Evolutionary conservation across 768 basidiomycete genomes (phyloP).

Genomic region (Podaxis pistillaris): DNA sequence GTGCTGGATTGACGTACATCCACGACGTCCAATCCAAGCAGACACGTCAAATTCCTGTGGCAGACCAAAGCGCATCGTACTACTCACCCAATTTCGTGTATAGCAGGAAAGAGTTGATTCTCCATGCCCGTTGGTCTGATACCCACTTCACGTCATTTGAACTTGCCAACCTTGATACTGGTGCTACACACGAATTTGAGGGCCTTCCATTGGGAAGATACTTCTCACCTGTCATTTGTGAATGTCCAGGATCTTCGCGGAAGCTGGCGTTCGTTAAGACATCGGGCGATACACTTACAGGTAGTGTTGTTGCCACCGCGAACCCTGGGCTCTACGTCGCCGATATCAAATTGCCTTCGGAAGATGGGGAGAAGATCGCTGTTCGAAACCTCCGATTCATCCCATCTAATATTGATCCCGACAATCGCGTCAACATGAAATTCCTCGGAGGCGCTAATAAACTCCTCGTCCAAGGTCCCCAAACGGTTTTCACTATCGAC

Average conservation of each 20-base stretch:
- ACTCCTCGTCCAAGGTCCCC: constrained; percentile 59
- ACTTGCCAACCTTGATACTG: constrained; percentile 50
- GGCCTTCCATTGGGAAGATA: constrained; percentile 68
- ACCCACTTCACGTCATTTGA: constrained; percentile 62
- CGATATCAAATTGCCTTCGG: constrained; percentile 48
- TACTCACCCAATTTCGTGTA: constrained; percentile 70
- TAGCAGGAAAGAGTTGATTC: constrained; percentile 44
- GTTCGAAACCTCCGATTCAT: constrained; percentile 51
- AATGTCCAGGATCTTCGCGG: constrained; percentile 38
- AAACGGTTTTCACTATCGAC: constrained; percentile 31
- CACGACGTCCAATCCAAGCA: constrained; percentile 37
- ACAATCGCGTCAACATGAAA: constrained; percentile 45
- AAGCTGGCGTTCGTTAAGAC: constrained; percentile 65
- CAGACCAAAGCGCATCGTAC: constrained; percentile 48
- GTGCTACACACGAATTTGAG: constrained; percentile 43
- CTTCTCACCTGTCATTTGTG: constrained; percentile 55
- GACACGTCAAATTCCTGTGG: constrained; percentile 43
- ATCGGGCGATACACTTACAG: constrained; percentile 57
- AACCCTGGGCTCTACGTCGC: constrained; percentile 64
- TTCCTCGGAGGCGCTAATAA: constrained; percentile 55
- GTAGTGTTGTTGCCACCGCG: constrained; percentile 64
- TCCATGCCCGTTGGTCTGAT: constrained; percentile 73
- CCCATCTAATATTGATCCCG: constrained; percentile 46
- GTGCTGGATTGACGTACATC: constrained; percentile 58
- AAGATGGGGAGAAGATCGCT: constrained; percentile 26